Evolutionary conservation across 2,329 filamentous ascomycete genomes (phyloP).

Genomic region (Penicillium crustosum): DNA sequence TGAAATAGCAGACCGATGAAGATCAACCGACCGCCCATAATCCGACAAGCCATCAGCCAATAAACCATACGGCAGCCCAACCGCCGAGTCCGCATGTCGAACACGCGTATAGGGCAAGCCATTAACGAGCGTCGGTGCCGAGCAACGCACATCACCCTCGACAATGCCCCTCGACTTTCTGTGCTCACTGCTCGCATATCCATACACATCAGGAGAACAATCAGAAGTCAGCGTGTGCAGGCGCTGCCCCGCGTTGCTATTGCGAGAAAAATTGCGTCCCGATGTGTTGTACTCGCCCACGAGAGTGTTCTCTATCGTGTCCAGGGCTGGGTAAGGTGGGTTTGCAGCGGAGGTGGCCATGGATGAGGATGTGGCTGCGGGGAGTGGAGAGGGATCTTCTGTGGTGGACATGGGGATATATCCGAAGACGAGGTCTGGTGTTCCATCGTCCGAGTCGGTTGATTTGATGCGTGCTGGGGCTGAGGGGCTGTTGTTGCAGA

Average conservation of each 20-base stretch:
- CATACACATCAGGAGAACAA: conserved; percentile 40
- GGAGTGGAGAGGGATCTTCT: conserved; percentile 6
- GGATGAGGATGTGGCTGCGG: conserved; percentile 8
- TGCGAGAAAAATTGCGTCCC: conserved; percentile 23
- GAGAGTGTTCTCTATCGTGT: conserved; percentile 17
- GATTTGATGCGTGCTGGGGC: conserved; percentile 11
- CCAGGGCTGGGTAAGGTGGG: conserved; percentile 16
- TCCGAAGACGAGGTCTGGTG: conserved; percentile 33
- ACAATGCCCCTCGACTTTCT: conserved; percentile 21
- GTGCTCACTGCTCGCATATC: conserved; percentile 37
- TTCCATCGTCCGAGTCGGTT: conserved; percentile 18
- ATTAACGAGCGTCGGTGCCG: conserved; percentile 38
- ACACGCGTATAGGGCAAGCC: conserved; percentile 43
- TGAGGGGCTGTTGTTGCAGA: conserved; percentile 19
- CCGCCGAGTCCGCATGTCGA: conserved; percentile 18
- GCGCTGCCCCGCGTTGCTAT: conserved; percentile 15
- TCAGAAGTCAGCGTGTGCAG: conserved; percentile 29
- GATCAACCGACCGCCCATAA: conserved; percentile 20
- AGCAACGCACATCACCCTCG: conserved; percentile 20
- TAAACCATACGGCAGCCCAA: conserved; percentile 19
- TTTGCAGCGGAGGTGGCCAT: conserved; percentile 3
- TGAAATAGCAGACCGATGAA: conserved; percentile 27
- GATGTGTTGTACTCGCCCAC: conserved; percentile 20
- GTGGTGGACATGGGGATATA: conserved; percentile 29
- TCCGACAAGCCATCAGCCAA: conserved; percentile 22